Evolutionary conservation across 768 basidiomycete species (phyloP).

Genomic region (Macrolepiota dolichaula): DNA sequence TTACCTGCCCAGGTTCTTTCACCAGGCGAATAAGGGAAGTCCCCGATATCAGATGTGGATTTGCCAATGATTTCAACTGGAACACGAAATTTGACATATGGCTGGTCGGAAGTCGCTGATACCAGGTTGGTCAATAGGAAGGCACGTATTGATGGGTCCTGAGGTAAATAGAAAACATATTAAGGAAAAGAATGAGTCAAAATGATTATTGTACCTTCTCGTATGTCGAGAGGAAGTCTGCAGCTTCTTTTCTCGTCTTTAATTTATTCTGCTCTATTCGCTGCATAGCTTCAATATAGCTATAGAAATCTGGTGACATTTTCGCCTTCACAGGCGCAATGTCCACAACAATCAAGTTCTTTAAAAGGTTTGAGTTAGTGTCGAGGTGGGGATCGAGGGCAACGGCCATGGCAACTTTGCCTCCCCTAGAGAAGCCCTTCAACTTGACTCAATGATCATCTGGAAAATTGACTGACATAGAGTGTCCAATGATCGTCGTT

Average conservation of each 20-base stretch:
- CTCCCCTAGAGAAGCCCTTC: conserved; percentile 57
- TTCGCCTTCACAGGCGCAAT: conserved; percentile 67
- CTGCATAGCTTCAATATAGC: conserved; percentile 44
- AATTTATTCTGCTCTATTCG: conserved; percentile 58
- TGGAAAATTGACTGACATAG: conserved; percentile 59
- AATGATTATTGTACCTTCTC: conserved; percentile 53
- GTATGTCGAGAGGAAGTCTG: conserved; percentile 56
- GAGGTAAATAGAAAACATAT: not conserved
- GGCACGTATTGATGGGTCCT: conserved; percentile 74
- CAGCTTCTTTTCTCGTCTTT: conserved; percentile 65
- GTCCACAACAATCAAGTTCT: conserved; percentile 72
- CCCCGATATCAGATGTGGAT: conserved; percentile 61
- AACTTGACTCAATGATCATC: not conserved
- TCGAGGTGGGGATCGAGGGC: conserved; percentile 45
- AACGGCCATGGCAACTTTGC: conserved; percentile 76
- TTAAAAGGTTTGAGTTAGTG: conserved; percentile 37
- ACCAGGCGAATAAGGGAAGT: conserved; percentile 69
- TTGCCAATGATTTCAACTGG: conserved; percentile 65
- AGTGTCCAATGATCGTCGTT: conserved; percentile 85
- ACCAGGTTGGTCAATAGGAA: conserved; percentile 87
- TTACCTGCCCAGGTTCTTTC: conserved; percentile 54
- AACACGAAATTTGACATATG: conserved; percentile 55
- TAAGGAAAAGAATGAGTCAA: not conserved
- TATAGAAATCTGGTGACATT: conserved; percentile 44
- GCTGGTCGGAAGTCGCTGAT: conserved; percentile 21